Conservation (phyloP, 2,329 filamentous ascomycete species). For the Botryotinia convoluta region DNA sequence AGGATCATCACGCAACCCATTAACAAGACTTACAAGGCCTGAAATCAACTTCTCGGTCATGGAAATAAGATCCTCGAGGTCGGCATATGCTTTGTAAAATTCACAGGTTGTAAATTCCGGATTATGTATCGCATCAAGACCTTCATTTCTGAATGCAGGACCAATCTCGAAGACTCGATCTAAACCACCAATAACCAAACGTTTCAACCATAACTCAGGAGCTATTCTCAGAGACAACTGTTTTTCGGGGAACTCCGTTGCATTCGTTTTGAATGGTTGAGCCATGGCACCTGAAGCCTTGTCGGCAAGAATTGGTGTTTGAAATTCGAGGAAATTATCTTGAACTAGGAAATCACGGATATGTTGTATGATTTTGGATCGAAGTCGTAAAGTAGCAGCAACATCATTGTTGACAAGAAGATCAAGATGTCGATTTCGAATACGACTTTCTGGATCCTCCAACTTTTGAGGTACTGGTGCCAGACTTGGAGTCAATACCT, state of each 20-base stretch:
- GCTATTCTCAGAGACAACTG: slow-evolving; percentile 80
- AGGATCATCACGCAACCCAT: slow-evolving; percentile 45
- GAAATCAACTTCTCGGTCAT: slow-evolving; percentile 72
- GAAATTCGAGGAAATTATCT: slow-evolving; percentile 77
- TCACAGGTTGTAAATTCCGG: slow-evolving; percentile 98
- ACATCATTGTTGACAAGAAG: slow-evolving; percentile 72
- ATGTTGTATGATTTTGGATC: slow-evolving; percentile 70
- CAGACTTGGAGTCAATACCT: slow-evolving; percentile 72
- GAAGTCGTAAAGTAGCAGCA: slow-evolving; percentile 68
- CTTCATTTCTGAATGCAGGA: slow-evolving; percentile 89
- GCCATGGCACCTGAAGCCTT: slow-evolving; percentile 85
- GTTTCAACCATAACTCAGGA: slow-evolving; percentile 92
- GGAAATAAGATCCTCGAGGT: slow-evolving; percentile 69
- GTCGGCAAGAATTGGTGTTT: slow-evolving; percentile 82
- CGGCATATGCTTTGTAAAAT: slow-evolving; percentile 86
- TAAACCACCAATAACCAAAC: slow-evolving; percentile 83
- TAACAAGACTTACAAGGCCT: slow-evolving; percentile 54
- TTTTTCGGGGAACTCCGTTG: slow-evolving; percentile 71
- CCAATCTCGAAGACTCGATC: slow-evolving; percentile 92
- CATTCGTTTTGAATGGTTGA: slow-evolving; percentile 77
- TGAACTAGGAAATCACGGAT: slow-evolving; percentile 72
- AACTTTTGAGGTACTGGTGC: slow-evolving; percentile 74
- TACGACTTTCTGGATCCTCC: slow-evolving; percentile 67
- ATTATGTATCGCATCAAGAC: slow-evolving; percentile 87
- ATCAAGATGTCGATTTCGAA: slow-evolving; percentile 79